phyloP scores from a whole-genome alignment of 192 early-diverging fungal species.

The Geranomyces michiganensis region DNA sequence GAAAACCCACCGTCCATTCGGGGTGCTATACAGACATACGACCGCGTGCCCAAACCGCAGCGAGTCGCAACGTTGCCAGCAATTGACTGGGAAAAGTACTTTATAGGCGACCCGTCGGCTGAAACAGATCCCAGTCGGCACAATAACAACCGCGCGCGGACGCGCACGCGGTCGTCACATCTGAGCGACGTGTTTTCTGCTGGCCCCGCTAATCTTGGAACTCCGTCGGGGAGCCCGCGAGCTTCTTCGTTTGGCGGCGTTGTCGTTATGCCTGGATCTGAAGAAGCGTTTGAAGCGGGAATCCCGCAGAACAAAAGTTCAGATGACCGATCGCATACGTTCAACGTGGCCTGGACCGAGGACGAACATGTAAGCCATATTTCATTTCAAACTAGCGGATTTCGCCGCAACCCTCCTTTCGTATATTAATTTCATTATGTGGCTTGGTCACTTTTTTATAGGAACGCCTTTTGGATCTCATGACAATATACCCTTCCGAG shows the following conservation, averaged over 20 bases:
- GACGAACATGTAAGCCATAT: constrained; percentile 27
- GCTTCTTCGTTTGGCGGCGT: no score
- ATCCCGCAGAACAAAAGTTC: background rate
- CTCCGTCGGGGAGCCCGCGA: background rate
- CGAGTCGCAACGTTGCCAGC: constrained; percentile 2
- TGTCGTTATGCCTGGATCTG: background rate
- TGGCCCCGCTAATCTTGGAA: background rate
- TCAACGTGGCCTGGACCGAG: constrained; percentile 27
- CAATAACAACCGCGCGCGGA: background rate
- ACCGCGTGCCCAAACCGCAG: constrained; percentile 17
- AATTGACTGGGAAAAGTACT: constrained; percentile 9
- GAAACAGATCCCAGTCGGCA: background rate
- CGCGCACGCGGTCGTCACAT: background rate
- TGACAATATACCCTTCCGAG: constrained; percentile 27
- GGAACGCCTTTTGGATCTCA: constrained; percentile 22
- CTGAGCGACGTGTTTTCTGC: background rate
- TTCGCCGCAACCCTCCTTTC: no score
- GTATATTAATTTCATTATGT: no score
- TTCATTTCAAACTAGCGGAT: background rate
- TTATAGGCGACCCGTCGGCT: background rate
- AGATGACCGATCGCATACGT: constrained; percentile 19
- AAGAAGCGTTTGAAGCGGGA: background rate
- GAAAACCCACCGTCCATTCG: no score
- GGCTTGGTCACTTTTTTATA: no score
- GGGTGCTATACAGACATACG: background rate